Percentiles rank a stretch among this genome's conserved stretches.
Evolutionary conservation across 2,329 filamentous ascomycete species (phyloP).

Genomic region (Sordariomycetes sp.): DNA sequence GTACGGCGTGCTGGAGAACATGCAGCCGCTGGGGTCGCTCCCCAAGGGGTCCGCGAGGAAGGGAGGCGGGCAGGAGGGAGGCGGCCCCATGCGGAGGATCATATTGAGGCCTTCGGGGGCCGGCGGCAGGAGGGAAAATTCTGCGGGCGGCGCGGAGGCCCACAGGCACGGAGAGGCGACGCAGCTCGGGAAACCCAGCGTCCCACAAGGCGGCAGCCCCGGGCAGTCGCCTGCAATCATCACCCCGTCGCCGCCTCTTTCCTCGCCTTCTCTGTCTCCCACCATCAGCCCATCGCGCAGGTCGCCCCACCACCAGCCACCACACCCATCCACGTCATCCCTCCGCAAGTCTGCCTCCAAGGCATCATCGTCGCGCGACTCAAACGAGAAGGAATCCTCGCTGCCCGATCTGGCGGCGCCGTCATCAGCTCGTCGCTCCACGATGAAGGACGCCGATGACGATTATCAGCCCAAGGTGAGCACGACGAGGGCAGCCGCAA

Average conservation of each 20-base stretch:
- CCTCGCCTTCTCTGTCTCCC: conserved; percentile 6
- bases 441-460: neutral
- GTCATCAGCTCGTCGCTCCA: neutral
- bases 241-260: conserved; percentile 4
- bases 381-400: neutral
- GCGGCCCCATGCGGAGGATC: conserved; percentile 23
- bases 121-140: conserved; percentile 10
- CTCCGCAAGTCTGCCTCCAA: neutral
- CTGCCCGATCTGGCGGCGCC: neutral
- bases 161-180: conserved; percentile 6
- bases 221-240: conserved; percentile 2
- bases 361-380: neutral
- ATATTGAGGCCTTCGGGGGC: conserved; percentile 27
- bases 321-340: conserved; percentile 6
- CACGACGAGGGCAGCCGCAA: conserved; percentile 1
- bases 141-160: conserved; percentile 9
- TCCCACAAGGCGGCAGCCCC: conserved; percentile 8
- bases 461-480: conserved; percentile 2
- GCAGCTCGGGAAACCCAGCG: conserved; percentile 9
- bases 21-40: conserved; percentile 66
- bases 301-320: neutral
- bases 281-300: neutral
- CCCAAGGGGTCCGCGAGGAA: conserved; percentile 38
- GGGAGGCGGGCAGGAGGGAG: neutral
- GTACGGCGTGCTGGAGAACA: conserved; percentile 67